phyloP scores from a whole-genome alignment of 345 rosid genomes.

The Aethionema arabicum region DNA sequence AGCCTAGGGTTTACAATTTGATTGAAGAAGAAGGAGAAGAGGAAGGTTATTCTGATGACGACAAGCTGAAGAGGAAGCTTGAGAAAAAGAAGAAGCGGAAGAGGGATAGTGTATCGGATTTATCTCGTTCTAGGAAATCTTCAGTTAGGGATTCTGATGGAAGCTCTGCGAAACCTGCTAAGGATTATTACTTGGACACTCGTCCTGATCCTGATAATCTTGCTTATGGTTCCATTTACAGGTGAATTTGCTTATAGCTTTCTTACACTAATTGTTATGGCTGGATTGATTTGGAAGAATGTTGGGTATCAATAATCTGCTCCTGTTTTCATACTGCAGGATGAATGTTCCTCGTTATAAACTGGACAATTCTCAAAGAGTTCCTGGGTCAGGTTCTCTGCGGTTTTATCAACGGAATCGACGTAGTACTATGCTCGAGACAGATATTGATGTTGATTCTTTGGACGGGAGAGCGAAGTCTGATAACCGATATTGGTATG shows the following conservation, averaged over 20 bases:
- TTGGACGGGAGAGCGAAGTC: slow-evolving; percentile 65
- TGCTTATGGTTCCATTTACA: slow-evolving; percentile 78
- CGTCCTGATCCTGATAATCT: slow-evolving; percentile 85
- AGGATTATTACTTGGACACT: slow-evolving; percentile 84
- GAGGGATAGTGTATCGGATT: slow-evolving; percentile 32
- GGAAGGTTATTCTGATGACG: slow-evolving; percentile 32
- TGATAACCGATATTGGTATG: slow-evolving; percentile 82
- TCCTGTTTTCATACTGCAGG: slow-evolving; percentile 44
- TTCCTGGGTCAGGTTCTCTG: slow-evolving; percentile 32
- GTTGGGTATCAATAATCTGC: slow-evolving; percentile 5
- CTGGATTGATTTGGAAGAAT: slow-evolving; percentile 4
- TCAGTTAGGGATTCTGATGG: slow-evolving; percentile 49
- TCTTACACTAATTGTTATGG: background rate
- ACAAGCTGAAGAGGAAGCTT: slow-evolving; percentile 39
- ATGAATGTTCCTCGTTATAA: slow-evolving; percentile 87
- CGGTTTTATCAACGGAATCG: slow-evolving; percentile 40
- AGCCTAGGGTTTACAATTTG: slow-evolving; percentile 43
- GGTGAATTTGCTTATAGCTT: slow-evolving; percentile 39
- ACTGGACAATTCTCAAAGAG: slow-evolving; percentile 43
- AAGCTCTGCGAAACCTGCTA: slow-evolving; percentile 48
- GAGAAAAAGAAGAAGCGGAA: slow-evolving; percentile 45
- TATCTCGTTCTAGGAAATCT: slow-evolving; percentile 45
- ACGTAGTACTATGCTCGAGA: slow-evolving; percentile 46
- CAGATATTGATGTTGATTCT: slow-evolving; percentile 67
- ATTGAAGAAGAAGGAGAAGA: slow-evolving; percentile 42